Base-by-base conservation (phyloP, 257 asterid genomes). In the Cordia subcordata region DNA sequence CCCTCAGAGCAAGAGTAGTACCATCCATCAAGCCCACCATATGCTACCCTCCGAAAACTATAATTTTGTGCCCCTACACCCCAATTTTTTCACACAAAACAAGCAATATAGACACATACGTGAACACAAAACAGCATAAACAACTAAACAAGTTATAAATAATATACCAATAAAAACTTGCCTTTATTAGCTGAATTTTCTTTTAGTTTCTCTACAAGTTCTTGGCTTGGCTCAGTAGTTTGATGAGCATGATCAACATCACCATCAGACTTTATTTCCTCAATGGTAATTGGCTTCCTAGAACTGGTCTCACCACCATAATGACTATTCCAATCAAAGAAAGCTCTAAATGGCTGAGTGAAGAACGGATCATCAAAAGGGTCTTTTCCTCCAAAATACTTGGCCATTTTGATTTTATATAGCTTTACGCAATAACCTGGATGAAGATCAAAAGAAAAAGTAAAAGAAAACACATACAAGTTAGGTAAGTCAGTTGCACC, bases 331-430 rank as follows among this genome's bases (percentile, higher is more conserved):
- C 73, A 82, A 61, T 77, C 80, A 52, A 81, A 79, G 18, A 81
- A 71, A 39, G 75, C 72, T 23, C 79, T 77, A 68, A 80, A 81
- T 58, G 90, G 85, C 27, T 71, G 83, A 51, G 82, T 77, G 63
- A 84, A 86, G 49, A 90, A 86, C 0, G 95, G 95, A 57, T 86
- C 81, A 62, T 90, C 93, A 64, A 90, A 86, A 8, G 93, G 93
- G 69, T 68, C 71, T 38, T 82, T 82, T 58, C 95, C 94, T 57
- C 95, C 95, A 81, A 86, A 86, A 53, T 84, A 78, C 57, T 71
- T 69, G 40, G 73, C 75, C 96, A 88, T 85, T 64, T 22, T 61
- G 49, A 27, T 27, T 27, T 1, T 27, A 27, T 27, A 6, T 27
- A 27, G 4, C 6, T 6, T 27, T 27, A 27, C 35, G 6, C 35